These are phyloP conservation scores for Polyporus arcularius DNA, from an alignment of 768 basidiomycete species.

Conservation along the genomic window DNA sequence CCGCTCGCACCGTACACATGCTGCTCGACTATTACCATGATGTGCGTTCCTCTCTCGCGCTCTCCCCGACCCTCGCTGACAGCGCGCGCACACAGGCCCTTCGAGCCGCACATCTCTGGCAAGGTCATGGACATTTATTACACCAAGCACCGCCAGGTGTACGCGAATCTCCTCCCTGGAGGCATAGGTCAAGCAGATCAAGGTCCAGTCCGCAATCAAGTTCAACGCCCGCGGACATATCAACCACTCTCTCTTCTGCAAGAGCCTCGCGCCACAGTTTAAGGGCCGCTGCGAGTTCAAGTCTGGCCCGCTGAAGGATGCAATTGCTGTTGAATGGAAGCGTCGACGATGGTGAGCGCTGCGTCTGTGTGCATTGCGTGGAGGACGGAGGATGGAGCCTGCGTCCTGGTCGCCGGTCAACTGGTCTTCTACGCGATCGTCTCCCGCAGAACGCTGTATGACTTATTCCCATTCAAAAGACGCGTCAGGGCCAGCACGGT, in stretches of 20 bases:
- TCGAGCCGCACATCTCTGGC: conserved; percentile 89
- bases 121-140: conserved; percentile 96
- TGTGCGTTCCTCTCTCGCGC: conserved; percentile 41
- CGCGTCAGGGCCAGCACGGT: too few relatives aligned
- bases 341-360: conserved; percentile 52
- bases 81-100: conserved; percentile 42
- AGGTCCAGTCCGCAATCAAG: conserved; percentile 88
- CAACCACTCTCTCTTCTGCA: conserved; percentile 98
- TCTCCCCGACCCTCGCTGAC: not conserved
- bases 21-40: conserved; percentile 83
- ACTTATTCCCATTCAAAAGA: too few relatives aligned
- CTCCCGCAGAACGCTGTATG: too few relatives aligned
- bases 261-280: conserved; percentile 81
- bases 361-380: too few relatives aligned
- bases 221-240: conserved; percentile 99
- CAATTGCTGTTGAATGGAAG: conserved; percentile 77
- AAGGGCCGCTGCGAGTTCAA: conserved; percentile 63
- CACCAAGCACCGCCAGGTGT: conserved; percentile 87
- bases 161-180: conserved; percentile 91
- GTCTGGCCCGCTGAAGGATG: conserved; percentile 71
- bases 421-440: too few relatives aligned
- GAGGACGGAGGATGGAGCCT: too few relatives aligned
- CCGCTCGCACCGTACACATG: conserved; percentile 59
- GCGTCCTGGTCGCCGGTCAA: too few relatives aligned
- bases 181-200: conserved; percentile 74